Evolutionary conservation across 306 rosid species (phyloP), one percentile per base, ranked within the genome.

Genomic region (Fragaria iinumae): DNA sequence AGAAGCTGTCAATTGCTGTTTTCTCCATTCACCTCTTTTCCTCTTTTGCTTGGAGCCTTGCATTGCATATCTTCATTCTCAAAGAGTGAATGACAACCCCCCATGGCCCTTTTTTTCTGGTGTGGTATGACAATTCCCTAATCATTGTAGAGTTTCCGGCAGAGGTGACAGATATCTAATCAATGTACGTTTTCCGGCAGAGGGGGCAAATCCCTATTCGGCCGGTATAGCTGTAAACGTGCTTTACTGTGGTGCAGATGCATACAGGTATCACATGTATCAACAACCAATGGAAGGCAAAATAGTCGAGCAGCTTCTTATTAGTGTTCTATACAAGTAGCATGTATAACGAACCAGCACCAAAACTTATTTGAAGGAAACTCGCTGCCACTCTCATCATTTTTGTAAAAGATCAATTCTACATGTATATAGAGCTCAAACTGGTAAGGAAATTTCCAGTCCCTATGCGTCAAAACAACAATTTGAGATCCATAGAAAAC

Each of bases 361-460:
- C 75, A 32, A 27, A 71, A 50, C 14, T 21, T 38, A 39, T 8
- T n/a, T 17, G 2, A 29, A 27, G 63, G 38, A 20, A 27, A 16
- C 14, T 18, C 43, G 47, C 23, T 6, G 27, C 56, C 27, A 17
- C 27, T 41, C 29, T 43, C 29, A 45, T 43, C n/a, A 62, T 17
- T 16, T 16, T 25, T 25, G 2, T 25, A 57, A 72, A 34, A 23
- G 18, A 41, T 64, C 80, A 38, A 66, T 50, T 67, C 66, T 76
- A 66, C 64, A 66, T 50, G 53, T 71, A 76, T 52, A 72, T 50
- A 34, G 50, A 67, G 62, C 65, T 67, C 78, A 67, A 73, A 82
- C 50, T 36, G 57, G 50, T 17, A 55, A 34, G 64, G 49, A 56
- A 56, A 62, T 68, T 77, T 74, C 47, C 25, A 39, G 79, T 25